Evolutionary conservation across 768 basidiomycete genomes (phyloP).

Genomic region (Multifurca ochricompacta): DNA sequence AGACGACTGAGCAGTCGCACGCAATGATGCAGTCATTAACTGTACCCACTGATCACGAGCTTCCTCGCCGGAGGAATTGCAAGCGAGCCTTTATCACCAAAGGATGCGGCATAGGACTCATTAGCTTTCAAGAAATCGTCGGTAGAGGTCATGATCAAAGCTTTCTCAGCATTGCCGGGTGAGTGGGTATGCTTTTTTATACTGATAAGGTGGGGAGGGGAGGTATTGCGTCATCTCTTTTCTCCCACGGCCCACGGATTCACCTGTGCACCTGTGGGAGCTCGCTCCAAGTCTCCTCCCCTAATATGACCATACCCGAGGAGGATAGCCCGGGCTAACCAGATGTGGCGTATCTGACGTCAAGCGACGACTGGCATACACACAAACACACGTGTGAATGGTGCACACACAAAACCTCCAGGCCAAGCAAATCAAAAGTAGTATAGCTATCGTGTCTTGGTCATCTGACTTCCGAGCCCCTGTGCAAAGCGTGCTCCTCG

Average conservation of each 20-base stretch:
- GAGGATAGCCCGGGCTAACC: not conserved
- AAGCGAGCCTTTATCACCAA: constrained; percentile 37
- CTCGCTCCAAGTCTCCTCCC: no score
- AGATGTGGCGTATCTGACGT: not conserved
- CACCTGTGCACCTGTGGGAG: no score
- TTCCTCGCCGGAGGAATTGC: constrained; percentile 37
- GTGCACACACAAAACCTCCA: not conserved
- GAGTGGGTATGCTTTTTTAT: no score
- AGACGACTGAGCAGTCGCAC: no score
- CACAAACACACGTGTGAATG: no score
- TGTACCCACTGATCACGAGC: constrained; percentile 31
- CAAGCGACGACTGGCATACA: not conserved
- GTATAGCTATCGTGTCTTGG: constrained; percentile 7
- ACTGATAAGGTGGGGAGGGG: no score
- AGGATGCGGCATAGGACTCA: constrained; percentile 37
- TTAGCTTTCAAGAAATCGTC: constrained; percentile 36
- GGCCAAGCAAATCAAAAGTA: not conserved
- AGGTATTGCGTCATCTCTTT: no score
- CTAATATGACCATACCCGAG: no score
- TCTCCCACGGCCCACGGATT: no score
- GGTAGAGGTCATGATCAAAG: constrained; percentile 15
- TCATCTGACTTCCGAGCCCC: constrained; percentile 18
- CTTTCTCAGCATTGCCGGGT: no score
- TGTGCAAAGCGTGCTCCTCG: constrained; percentile 20
- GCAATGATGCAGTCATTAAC: no score